phyloP scores from a whole-genome alignment of 768 basidiomycete genomes.

The Serendipita sp. region DNA sequence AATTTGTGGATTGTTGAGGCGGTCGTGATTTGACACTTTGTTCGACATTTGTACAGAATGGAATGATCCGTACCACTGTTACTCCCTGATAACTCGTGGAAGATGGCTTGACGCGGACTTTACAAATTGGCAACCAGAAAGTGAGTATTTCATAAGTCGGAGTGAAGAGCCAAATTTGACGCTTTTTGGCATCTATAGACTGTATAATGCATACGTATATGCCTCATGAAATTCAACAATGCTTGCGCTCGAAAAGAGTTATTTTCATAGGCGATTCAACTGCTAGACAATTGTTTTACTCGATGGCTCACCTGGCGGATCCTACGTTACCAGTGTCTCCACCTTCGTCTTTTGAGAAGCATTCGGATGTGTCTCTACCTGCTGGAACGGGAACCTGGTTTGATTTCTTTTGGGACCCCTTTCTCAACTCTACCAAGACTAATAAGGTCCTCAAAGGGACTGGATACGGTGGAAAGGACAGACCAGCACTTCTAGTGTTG shows the following conservation, averaged over 20 bases:
- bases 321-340: conserved; percentile 34
- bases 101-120: conserved; percentile 57
- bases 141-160: conserved; percentile 21
- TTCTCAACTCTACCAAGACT: conserved; percentile 51
- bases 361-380: conserved; percentile 40
- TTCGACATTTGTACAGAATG: too few species aligned
- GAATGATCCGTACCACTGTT: conserved; percentile 53
- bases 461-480: conserved; percentile 14
- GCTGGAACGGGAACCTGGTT: conserved; percentile 32
- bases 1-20: too few species aligned
- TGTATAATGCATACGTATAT: conserved; percentile 64
- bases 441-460: conserved; percentile 26
- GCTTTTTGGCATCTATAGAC: conserved; percentile 25
- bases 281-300: conserved; percentile 64
- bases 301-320: conserved; percentile 48
- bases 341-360: conserved; percentile 44
- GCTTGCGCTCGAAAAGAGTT: conserved; percentile 41
- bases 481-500: conserved; percentile 55
- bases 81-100: conserved; percentile 51
- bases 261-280: conserved; percentile 79
- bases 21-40: too few species aligned
- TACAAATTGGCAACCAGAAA: conserved; percentile 78
- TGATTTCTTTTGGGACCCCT: conserved; percentile 75
- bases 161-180: conserved; percentile 3
- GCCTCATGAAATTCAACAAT: conserved; percentile 34